Base-by-base conservation (phyloP, 805 yeast genomes). In the Dipodascopsis tothii region DNA sequence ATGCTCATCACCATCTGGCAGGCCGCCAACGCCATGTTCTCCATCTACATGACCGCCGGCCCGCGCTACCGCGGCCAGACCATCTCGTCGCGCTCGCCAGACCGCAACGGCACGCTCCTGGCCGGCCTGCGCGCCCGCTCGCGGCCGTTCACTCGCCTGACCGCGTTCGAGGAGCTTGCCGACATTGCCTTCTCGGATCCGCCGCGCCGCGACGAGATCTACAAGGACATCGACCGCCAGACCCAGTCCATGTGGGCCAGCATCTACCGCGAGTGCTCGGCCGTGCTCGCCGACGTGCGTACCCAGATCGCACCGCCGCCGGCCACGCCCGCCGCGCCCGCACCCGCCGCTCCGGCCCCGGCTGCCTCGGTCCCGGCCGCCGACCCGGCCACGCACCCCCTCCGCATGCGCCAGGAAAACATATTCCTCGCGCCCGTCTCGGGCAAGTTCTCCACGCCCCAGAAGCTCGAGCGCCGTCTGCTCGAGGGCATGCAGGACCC, bases 161-260 rank as follows among this genome's bases (percentile, higher is more conserved):
- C 57, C 17, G 72, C 73, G 0, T 68, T 65, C 57, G 58, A 62
- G 37, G 72, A 68, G 43, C 56, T 69, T 7, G 41, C 48, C 14
- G 43, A 45, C 20, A 60, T 68, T 33, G 57, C 67, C 4, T 47
- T 50, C 28, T 50, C 50, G 25, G 52, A 56, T 35, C 46, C 52
- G 11, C 50, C 43, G 9, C 57, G 72, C n/a, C 52, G 72, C 19
- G 46, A 44, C 20, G 19, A 52, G n/a, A 63, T 68, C 4, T 68
- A 48, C 46, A 46, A 45, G n/a, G 70, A 68, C 36, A 55, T 59
- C 3, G 63, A 60, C 21, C 54, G 60, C n/a, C 30, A 25, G 14
- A 56, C 52, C 3, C 55, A 48, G 7, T 41, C 59, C 19, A 41
- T 57, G 4, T 68, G 71, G 71, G 48, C 52, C 5, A 52, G 54